Conservation (phyloP, 2,329 filamentous ascomycete species). For the Fusarium luffae region DNA sequence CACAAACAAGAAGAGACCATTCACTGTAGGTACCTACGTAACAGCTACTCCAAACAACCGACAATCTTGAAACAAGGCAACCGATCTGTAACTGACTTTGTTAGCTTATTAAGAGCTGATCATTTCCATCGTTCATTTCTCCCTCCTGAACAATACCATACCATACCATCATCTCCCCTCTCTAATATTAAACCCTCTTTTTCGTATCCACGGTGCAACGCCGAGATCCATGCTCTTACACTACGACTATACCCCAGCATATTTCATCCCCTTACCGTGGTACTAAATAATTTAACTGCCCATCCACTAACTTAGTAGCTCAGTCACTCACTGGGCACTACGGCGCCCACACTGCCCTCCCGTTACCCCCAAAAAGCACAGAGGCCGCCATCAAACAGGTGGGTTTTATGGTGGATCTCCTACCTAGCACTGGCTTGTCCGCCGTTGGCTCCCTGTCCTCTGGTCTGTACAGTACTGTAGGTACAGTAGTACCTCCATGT, state of each 20-base stretch:
- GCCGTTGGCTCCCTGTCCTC: conserved; percentile 34
- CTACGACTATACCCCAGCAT: conserved; percentile 37
- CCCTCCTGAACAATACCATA: conserved; percentile 11
- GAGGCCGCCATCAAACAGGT: conserved; percentile 41
- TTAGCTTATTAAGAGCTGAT: background rate
- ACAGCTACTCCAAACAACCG: background rate
- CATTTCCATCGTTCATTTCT: background rate
- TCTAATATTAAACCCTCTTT: conserved; percentile 15
- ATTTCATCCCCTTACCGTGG: conserved; percentile 38
- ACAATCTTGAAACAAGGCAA: conserved; percentile 13
- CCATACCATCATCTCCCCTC: conserved; percentile 5
- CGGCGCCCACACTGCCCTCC: conserved; percentile 32
- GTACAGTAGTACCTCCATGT: conserved; percentile 24
- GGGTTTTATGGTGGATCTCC: conserved; percentile 41
- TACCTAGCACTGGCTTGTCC: conserved; percentile 38
- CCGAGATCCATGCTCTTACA: conserved; percentile 37
- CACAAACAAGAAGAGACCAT: conserved; percentile 19
- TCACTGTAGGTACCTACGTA: conserved; percentile 16
- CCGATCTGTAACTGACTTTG: background rate
- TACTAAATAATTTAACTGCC: conserved; percentile 41
- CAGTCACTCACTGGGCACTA: conserved; percentile 9
- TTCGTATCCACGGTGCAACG: conserved; percentile 33
- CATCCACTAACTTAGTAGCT: conserved; percentile 22
- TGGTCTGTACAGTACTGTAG: conserved; percentile 4
- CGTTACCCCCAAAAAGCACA: conserved; percentile 37